phyloP scores from a whole-genome alignment of 305 asterid species.

The Striga hermonthica region DNA sequence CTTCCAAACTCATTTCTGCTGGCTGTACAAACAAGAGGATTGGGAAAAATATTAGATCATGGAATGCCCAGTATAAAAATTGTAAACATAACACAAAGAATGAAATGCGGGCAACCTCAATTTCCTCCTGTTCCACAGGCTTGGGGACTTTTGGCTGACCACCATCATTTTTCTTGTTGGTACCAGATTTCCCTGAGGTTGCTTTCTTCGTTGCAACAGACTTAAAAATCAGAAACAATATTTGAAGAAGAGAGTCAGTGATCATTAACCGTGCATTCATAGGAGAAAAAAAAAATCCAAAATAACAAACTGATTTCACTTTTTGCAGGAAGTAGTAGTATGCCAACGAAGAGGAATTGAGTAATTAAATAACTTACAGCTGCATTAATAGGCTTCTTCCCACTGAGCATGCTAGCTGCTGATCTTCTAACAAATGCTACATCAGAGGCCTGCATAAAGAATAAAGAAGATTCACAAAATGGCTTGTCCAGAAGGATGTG shows the following conservation, averaged over 20 bases:
- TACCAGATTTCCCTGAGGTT: slow-evolving; percentile 55
- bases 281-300: slow-evolving; percentile 15
- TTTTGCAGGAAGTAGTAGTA: neutral
- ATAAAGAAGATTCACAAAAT: slow-evolving; percentile 20
- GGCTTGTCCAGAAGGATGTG: slow-evolving; percentile 21
- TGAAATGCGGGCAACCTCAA: slow-evolving; percentile 55
- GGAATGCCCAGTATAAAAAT: slow-evolving; percentile 7
- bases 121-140: slow-evolving; percentile 76
- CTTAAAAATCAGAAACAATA: slow-evolving; percentile 40
- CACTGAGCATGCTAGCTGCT: slow-evolving; percentile 99
- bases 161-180: slow-evolving; percentile 74
- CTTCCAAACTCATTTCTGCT: slow-evolving; percentile 93
- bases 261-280: slow-evolving; percentile 22
- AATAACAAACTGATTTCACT: neutral
- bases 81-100: slow-evolving; percentile 23
- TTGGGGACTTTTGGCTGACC: slow-evolving; percentile 61
- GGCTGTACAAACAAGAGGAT: slow-evolving; percentile 56
- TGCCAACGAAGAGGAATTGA: slow-evolving; percentile 9
- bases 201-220: slow-evolving; percentile 71
- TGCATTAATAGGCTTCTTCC: slow-evolving; percentile 67
- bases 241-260: slow-evolving; percentile 5
- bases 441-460: slow-evolving; percentile 58
- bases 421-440: slow-evolving; percentile 69
- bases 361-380: slow-evolving; percentile 56
- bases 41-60: slow-evolving; percentile 21